Evolutionary conservation across 2,329 filamentous ascomycete species (phyloP).

Genomic region (Penicillium sp.): DNA sequence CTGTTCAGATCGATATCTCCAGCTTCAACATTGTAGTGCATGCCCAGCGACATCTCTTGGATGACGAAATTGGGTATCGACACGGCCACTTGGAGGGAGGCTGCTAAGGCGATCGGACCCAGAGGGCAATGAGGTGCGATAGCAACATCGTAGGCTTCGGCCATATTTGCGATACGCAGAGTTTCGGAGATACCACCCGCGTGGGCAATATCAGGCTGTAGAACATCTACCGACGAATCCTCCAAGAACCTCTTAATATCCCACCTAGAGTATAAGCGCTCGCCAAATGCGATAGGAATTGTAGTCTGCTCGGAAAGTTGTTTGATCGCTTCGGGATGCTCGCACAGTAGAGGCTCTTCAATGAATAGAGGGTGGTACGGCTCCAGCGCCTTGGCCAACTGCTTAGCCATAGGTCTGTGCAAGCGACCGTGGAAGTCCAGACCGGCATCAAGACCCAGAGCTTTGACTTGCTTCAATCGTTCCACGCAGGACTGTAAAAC

Average conservation of each 20-base stretch:
- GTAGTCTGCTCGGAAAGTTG: conserved; percentile 64
- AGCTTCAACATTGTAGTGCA: conserved; percentile 69
- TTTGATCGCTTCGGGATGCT: conserved; percentile 66
- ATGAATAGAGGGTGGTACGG: conserved; percentile 70
- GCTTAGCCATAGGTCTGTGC: conserved; percentile 76
- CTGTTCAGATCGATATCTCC: conserved; percentile 64
- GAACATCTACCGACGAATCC: conserved; percentile 64
- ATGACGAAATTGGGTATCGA: conserved; percentile 67
- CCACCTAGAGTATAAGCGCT: conserved; percentile 70
- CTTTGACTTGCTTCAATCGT: conserved; percentile 66
- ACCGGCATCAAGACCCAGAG: conserved; percentile 67
- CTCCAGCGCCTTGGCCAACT: conserved; percentile 65
- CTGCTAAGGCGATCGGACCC: conserved; percentile 70
- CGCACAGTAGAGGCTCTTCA: conserved; percentile 69
- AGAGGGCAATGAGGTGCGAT: conserved; percentile 72
- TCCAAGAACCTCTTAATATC: conserved; percentile 71
- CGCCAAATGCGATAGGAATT: conserved; percentile 69
- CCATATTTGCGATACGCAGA: conserved; percentile 66
- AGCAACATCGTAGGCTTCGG: conserved; percentile 70
- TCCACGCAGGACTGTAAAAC: conserved; percentile 63
- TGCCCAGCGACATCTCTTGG: conserved; percentile 75
- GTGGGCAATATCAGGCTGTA: conserved; percentile 72
- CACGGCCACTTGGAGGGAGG: conserved; percentile 65
- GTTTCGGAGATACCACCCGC: conserved; percentile 71
- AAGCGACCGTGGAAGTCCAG: conserved; percentile 78